phyloP scores from a whole-genome alignment of 2,329 filamentous ascomycete species.

The Cordyceps militaris region DNA sequence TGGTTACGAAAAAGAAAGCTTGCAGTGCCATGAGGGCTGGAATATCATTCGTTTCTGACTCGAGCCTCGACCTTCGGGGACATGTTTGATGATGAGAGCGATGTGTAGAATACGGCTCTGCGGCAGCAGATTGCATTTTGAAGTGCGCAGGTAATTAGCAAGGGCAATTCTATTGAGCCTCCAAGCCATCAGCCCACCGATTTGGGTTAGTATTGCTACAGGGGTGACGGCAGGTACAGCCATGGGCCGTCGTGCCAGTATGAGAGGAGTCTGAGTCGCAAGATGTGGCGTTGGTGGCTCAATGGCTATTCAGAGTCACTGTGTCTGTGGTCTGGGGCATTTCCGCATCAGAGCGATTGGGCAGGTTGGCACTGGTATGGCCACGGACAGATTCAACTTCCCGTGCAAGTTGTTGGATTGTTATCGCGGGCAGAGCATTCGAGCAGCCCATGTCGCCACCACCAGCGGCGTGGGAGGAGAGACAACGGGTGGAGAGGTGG shows the following conservation, averaged over 20 bases:
- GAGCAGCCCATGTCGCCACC: conserved; percentile 3
- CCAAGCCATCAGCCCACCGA: background rate
- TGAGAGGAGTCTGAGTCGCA: too few species aligned
- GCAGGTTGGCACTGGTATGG: background rate
- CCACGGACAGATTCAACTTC: background rate
- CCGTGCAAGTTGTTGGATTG: background rate
- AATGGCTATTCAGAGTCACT: conserved; percentile 1
- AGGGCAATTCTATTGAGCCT: background rate
- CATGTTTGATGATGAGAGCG: background rate
- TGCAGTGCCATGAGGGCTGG: background rate
- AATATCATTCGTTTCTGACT: background rate
- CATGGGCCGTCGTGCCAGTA: background rate
- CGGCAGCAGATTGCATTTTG: background rate
- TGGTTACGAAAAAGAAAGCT: conserved; percentile 8
- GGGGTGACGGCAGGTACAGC: background rate
- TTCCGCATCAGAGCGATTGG: background rate
- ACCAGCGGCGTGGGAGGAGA: conserved; percentile 10
- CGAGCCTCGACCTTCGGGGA: background rate
- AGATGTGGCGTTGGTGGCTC: conserved; percentile 8
- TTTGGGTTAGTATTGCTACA: background rate
- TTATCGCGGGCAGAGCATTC: background rate
- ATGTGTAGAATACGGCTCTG: background rate
- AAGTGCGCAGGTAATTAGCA: too few species aligned
- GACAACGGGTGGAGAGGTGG: conserved; percentile 13
- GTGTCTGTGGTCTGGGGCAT: conserved; percentile 1